These are phyloP conservation scores for Rheum nobile DNA, from an alignment of 148 eudicot genomes.

Conservation along the genomic window DNA sequence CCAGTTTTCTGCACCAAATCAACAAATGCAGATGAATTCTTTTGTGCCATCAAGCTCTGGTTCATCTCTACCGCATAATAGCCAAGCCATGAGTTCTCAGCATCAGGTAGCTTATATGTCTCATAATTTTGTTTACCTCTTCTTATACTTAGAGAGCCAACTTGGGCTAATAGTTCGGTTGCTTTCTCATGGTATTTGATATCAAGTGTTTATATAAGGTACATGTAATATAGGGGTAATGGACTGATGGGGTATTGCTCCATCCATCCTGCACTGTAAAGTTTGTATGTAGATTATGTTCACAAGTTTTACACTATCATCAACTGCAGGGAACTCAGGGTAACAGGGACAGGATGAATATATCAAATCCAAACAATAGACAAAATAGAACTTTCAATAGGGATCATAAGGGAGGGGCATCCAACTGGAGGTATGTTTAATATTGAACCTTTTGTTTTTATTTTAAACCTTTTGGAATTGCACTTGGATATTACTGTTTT, in stretches of 20 bases:
- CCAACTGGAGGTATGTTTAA: constrained; percentile 34
- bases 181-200: neutral
- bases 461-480: neutral
- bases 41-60: constrained; percentile 15
- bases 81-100: constrained; percentile 31
- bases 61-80: constrained; percentile 15
- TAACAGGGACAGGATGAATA: constrained; percentile 22
- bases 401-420: constrained; percentile 26
- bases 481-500: neutral
- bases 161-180: neutral
- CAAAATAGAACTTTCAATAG: constrained; percentile 31
- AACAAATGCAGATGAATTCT: constrained; percentile 29
- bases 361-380: constrained; percentile 18
- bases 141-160: neutral
- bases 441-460: neutral
- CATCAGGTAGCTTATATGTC: constrained; percentile 35
- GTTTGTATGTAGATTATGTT: neutral
- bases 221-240: neutral
- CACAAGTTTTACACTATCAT: neutral
- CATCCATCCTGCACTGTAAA: neutral
- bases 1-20: constrained; percentile 20
- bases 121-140: neutral
- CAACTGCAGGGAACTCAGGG: constrained; percentile 34
- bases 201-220: neutral
- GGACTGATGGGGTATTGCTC: no score